These are phyloP conservation scores for Mycena galericulata DNA, from an alignment of 768 basidiomycete genomes.

Conservation along the genomic window DNA sequence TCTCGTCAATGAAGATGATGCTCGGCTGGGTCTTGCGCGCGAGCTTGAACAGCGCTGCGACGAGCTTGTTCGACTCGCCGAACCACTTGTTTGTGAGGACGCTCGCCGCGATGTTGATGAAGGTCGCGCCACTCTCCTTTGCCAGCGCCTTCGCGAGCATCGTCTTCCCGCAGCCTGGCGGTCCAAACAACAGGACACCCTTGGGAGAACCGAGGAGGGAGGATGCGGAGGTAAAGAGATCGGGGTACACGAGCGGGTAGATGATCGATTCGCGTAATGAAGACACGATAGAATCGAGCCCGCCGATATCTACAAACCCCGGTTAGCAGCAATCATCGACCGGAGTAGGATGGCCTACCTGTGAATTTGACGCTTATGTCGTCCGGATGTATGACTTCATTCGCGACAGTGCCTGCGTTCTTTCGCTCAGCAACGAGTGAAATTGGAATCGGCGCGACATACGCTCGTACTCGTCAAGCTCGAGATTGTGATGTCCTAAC, in stretches of 20 bases:
- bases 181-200: conserved; percentile 95
- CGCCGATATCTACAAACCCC: conserved; percentile 88
- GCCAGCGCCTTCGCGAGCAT: conserved; percentile 99
- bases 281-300: conserved; percentile 89
- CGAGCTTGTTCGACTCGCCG: conserved; percentile 94
- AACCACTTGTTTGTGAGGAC: conserved; percentile 87
- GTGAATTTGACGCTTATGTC: conserved; percentile 83
- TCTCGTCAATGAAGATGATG: conserved; percentile 99
- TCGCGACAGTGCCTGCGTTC: conserved; percentile 82
- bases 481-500: conserved; percentile 76
- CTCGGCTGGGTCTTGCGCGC: conserved; percentile 93
- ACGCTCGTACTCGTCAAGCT: conserved; percentile 94
- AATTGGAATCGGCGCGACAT: conserved; percentile 40
- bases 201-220: conserved; percentile 92
- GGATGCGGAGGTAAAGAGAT: conserved; percentile 85
- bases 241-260: conserved; percentile 91
- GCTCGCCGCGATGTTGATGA: conserved; percentile 88
- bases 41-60: conserved; percentile 93
- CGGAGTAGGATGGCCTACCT: conserved; percentile 56
- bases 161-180: conserved; percentile 98
- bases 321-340: neutral
- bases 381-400: conserved; percentile 93
- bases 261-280: conserved; percentile 96
- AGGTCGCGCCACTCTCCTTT: conserved; percentile 96
- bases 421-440: conserved; percentile 10